phyloP scores from a whole-genome alignment of 306 rosid species.

The Carpinus fangiana region DNA sequence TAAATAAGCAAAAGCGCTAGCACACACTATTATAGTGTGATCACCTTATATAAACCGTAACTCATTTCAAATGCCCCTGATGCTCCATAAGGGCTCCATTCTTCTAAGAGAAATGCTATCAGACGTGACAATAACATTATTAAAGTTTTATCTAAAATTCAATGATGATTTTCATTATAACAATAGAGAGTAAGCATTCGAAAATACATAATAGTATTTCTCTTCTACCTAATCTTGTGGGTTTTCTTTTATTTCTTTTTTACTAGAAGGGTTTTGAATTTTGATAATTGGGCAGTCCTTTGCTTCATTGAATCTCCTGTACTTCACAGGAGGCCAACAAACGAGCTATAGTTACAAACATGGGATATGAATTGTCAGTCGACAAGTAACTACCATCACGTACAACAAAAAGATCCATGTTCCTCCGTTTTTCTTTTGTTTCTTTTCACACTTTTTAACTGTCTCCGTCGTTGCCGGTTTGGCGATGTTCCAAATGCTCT shows the following conservation, averaged over 20 bases:
- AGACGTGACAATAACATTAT: too few relatives aligned
- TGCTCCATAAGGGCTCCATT: background rate
- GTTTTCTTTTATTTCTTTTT: background rate
- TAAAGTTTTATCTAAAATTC: too few relatives aligned
- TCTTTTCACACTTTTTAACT: conserved; percentile 1
- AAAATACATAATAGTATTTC: too few relatives aligned
- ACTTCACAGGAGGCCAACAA: background rate
- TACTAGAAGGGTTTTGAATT: background rate
- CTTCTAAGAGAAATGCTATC: too few relatives aligned
- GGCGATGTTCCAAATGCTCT: conserved; percentile 6
- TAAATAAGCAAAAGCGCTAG: too few relatives aligned
- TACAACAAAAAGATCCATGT: background rate
- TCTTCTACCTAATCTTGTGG: too few relatives aligned
- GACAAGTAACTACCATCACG: conserved; percentile 27
- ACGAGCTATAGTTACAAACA: background rate
- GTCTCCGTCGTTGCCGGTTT: background rate
- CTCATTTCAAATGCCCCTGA: background rate
- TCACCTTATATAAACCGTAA: too few relatives aligned
- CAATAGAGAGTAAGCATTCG: too few relatives aligned
- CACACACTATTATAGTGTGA: too few relatives aligned
- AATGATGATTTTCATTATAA: too few relatives aligned
- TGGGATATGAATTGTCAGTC: background rate
- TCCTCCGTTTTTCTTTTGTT: background rate
- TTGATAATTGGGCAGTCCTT: background rate
- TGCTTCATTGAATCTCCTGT: background rate